Evolutionary conservation across 495 filamentous ascomycete genomes (phyloP).

Genomic region (Xylaria scruposa): DNA sequence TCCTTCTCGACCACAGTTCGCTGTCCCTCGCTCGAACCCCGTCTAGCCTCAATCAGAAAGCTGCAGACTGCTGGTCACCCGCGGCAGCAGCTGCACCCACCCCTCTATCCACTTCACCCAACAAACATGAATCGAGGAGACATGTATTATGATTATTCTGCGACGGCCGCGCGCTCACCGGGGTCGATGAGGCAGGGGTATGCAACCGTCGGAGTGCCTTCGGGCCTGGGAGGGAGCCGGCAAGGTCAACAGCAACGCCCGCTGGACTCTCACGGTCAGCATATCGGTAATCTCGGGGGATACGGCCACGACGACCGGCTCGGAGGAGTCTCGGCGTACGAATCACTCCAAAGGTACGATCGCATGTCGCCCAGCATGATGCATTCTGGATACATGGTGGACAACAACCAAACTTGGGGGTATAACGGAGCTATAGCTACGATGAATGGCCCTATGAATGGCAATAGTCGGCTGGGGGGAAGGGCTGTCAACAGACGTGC

Average conservation of each 20-base stretch:
- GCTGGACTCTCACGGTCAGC: slow-evolving; percentile 48
- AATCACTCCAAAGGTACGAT: slow-evolving; percentile 58
- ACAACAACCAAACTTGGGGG: slow-evolving; percentile 58
- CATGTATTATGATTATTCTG: slow-evolving; percentile 49
- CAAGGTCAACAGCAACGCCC: slow-evolving; percentile 63
- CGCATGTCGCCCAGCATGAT: slow-evolving; percentile 49
- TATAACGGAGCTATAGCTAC: slow-evolving; percentile 56
- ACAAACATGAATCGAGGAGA: slow-evolving; percentile 65
- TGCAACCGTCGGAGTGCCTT: slow-evolving; percentile 55
- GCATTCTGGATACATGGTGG: slow-evolving; percentile 48
- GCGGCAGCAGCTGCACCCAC: slow-evolving; percentile 40
- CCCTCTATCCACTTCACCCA: slow-evolving; percentile 28
- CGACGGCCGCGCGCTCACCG: slow-evolving; percentile 49
- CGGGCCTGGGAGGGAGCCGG: slow-evolving; percentile 70
- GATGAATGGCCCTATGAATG: slow-evolving; percentile 56
- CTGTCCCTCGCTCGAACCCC: slow-evolving; percentile 17
- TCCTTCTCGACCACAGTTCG: slow-evolving; percentile 1
- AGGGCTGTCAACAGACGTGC: slow-evolving; percentile 52
- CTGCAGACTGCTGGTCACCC: slow-evolving; percentile 43
- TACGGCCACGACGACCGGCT: slow-evolving; percentile 59
- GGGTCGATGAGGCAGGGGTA: slow-evolving; percentile 53
- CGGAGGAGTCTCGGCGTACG: slow-evolving; percentile 62
- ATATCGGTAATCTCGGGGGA: slow-evolving; percentile 34
- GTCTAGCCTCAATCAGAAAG: slow-evolving; percentile 41
- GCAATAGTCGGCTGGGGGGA: slow-evolving; percentile 50